These are phyloP conservation scores for Phialemonium atrogriseum DNA, from an alignment of 2,329 filamentous ascomycete species.

Conservation along the genomic window DNA sequence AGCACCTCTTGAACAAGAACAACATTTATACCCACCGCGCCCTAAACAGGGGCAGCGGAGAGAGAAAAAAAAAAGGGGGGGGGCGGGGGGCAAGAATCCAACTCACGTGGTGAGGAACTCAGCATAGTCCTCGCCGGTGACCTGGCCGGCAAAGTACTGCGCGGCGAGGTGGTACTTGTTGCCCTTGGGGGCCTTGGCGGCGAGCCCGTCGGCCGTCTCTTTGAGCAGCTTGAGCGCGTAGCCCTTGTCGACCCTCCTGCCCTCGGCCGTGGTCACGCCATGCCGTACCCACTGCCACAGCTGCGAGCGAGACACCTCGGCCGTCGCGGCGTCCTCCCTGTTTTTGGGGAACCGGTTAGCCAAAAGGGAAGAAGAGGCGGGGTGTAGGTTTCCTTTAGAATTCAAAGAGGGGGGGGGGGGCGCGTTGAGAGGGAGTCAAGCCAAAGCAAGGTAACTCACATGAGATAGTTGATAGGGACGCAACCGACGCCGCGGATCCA, in stretches of 20 bases:
- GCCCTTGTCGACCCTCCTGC: constrained; percentile 86
- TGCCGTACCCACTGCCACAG: constrained; percentile 91
- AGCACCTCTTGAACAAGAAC: too few species aligned
- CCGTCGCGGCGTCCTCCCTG: constrained; percentile 89
- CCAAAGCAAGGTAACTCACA: too few species aligned
- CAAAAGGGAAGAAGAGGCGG: background rate
- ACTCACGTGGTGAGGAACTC: constrained; percentile 85
- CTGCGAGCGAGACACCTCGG: constrained; percentile 89
- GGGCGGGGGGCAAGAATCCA: too few species aligned
- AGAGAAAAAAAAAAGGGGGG: background rate
- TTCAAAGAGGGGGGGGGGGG: too few species aligned
- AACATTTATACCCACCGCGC: too few species aligned
- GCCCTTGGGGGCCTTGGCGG: constrained; percentile 67
- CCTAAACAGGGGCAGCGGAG: too few species aligned
- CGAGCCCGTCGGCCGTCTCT: constrained; percentile 73
- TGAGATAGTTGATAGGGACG: constrained; percentile 94
- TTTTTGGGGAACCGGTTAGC: constrained; percentile 7
- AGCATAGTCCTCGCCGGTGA: constrained; percentile 94
- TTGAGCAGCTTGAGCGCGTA: constrained; percentile 81
- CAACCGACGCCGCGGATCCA: constrained; percentile 94
- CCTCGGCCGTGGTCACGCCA: constrained; percentile 69
- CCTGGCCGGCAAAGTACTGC: constrained; percentile 86
- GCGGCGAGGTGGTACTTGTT: constrained; percentile 89
- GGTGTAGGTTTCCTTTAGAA: too few species aligned
- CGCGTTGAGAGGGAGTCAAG: too few species aligned